phyloP scores from a whole-genome alignment of 148 eudicot genomes.

The Persicaria maculosa region DNA sequence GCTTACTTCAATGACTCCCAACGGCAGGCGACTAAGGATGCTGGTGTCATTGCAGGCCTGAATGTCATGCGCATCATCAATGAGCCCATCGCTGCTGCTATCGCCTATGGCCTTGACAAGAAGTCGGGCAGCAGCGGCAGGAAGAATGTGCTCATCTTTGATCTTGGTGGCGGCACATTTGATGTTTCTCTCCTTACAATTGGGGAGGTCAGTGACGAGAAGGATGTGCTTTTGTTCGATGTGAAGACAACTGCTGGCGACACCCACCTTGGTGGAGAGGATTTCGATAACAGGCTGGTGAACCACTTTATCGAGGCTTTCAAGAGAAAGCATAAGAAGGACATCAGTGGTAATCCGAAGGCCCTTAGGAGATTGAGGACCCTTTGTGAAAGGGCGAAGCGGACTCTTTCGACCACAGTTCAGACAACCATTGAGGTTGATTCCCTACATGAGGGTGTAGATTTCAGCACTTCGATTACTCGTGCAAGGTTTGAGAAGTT shows the following conservation, averaged over 20 bases:
- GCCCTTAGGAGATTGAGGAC: constrained; percentile 11
- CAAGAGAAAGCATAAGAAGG: constrained; percentile 15
- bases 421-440: constrained; percentile 11
- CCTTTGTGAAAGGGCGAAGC: constrained; percentile 6
- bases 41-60: no score
- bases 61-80: no score
- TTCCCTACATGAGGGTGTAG: constrained; percentile 10
- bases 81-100: no score
- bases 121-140: no score
- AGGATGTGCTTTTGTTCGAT: background rate
- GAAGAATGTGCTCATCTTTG: constrained; percentile 13
- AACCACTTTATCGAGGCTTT: constrained; percentile 12
- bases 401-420: constrained; percentile 2
- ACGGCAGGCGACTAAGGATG: no score
- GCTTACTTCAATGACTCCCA: no score
- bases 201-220: constrained; percentile 8
- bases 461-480: constrained; percentile 10
- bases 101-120: no score
- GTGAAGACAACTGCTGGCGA: constrained; percentile 14
- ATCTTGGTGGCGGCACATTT: constrained; percentile 12
- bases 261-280: constrained; percentile 15
- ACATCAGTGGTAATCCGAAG: constrained; percentile 13
- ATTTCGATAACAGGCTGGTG: constrained; percentile 14
- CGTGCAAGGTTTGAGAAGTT: constrained; percentile 13
- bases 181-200: constrained; percentile 14